phyloP scores from a whole-genome alignment of 345 rosid genomes.

The Melaleuca alternifolia region DNA sequence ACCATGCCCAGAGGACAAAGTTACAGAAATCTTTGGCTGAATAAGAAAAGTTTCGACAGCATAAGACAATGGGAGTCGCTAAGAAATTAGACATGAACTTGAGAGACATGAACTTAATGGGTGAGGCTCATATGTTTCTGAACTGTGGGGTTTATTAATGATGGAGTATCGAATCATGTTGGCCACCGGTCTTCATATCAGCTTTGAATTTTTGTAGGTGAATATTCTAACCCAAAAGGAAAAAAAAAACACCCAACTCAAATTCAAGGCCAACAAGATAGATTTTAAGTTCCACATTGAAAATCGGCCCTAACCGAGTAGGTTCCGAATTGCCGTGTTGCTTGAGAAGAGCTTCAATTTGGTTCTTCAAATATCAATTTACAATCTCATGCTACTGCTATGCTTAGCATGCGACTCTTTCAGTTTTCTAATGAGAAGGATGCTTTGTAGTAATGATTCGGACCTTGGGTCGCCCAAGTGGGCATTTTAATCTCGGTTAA shows the following conservation, averaged over 20 bases:
- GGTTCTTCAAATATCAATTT: not conserved
- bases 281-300: not conserved
- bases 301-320: not conserved
- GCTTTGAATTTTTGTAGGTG: not conserved
- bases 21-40: not conserved
- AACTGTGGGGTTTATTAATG: not conserved
- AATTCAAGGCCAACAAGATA: not conserved
- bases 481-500: not conserved
- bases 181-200: not conserved
- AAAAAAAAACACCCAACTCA: not conserved
- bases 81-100: not conserved
- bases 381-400: not conserved
- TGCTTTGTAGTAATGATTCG: not conserved
- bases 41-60: not conserved
- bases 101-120: not conserved
- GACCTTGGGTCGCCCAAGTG: not conserved
- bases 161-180: not conserved
- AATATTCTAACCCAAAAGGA: not conserved
- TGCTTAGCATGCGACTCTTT: not conserved
- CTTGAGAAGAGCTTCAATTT: not conserved
- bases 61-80: not conserved
- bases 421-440: not conserved
- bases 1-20: not conserved
- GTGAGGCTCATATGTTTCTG: not conserved
- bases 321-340: not conserved